Percentiles rank a stretch among this genome's conserved stretches.
Conservation (phyloP, 768 basidiomycete genomes). For the Amanita inopinata region DNA sequence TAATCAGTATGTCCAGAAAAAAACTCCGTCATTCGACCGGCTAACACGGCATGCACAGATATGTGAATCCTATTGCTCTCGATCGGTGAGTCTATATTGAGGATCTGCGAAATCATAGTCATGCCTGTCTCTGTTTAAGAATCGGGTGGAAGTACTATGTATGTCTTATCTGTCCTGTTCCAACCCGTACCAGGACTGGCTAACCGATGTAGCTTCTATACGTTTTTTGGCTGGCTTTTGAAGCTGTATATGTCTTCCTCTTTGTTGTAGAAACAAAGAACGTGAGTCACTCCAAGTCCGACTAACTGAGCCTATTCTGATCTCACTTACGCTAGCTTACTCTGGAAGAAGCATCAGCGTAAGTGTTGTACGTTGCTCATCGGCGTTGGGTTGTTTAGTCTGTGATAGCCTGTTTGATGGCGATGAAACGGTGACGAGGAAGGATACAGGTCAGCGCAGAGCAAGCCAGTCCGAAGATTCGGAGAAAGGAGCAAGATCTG, state of each 20-base stretch:
- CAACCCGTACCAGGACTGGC: neutral
- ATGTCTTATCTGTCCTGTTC: too few relatives aligned
- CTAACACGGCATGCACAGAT: neutral
- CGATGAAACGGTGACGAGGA: neutral
- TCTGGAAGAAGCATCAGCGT: slow-evolving; percentile 71
- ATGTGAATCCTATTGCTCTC: slow-evolving; percentile 63
- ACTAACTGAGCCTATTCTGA: slow-evolving; percentile 66
- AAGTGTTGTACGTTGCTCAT: neutral
- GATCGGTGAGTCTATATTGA: slow-evolving; percentile 20
- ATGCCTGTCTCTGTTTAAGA: slow-evolving; percentile 7
- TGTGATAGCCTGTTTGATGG: neutral
- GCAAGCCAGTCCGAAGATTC: too few relatives aligned
- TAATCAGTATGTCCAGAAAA: slow-evolving; percentile 59
- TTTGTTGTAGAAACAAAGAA: slow-evolving; percentile 18
- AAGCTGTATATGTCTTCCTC: slow-evolving; percentile 56
- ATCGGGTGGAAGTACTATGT: slow-evolving; percentile 70
- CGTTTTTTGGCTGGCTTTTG: slow-evolving; percentile 58
- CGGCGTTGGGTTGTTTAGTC: too few relatives aligned
- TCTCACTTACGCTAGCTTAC: slow-evolving; percentile 33
- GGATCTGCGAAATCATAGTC: too few relatives aligned
- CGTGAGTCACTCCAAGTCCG: slow-evolving; percentile 13
- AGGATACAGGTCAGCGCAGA: too few relatives aligned
- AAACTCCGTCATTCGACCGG: too few relatives aligned
- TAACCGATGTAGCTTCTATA: slow-evolving; percentile 38
- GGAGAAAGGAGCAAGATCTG: too few relatives aligned